Conservation (phyloP, 2,329 filamentous ascomycete genomes). For the Fusarium caatingaense region DNA sequence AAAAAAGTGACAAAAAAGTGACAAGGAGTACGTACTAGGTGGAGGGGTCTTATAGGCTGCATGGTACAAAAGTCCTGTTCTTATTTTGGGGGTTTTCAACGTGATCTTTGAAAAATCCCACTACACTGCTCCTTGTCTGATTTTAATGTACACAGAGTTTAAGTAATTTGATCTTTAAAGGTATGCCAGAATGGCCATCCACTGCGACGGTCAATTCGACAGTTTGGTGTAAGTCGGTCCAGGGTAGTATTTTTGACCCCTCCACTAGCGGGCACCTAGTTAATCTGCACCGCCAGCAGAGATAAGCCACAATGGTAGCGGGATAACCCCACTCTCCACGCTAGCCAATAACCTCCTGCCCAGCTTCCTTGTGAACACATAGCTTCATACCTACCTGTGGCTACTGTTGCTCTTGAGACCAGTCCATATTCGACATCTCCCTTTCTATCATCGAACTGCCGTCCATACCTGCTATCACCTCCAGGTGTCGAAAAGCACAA, state of each 20-base stretch:
- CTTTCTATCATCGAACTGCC: neutral
- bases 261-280: neutral
- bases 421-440: neutral
- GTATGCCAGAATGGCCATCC: neutral
- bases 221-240: neutral
- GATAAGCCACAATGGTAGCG: neutral
- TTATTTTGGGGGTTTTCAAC: neutral
- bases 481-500: neutral
- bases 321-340: neutral
- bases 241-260: slow-evolving; percentile 2
- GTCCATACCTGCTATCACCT: neutral
- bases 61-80: neutral
- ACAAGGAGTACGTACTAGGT: neutral
- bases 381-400: slow-evolving; percentile 17
- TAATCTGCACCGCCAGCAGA: neutral
- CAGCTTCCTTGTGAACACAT: slow-evolving; percentile 27
- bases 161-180: too few species aligned
- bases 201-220: neutral
- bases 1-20: too few species aligned
- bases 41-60: neutral
- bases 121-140: neutral
- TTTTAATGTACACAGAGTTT: neutral
- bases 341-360: slow-evolving; percentile 4
- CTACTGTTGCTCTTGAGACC: slow-evolving; percentile 1
- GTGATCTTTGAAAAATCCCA: neutral